These are phyloP conservation scores for Aspergillus pseudoviridinutans DNA, from an alignment of 2,329 filamentous ascomycete species.

Conservation along the genomic window DNA sequence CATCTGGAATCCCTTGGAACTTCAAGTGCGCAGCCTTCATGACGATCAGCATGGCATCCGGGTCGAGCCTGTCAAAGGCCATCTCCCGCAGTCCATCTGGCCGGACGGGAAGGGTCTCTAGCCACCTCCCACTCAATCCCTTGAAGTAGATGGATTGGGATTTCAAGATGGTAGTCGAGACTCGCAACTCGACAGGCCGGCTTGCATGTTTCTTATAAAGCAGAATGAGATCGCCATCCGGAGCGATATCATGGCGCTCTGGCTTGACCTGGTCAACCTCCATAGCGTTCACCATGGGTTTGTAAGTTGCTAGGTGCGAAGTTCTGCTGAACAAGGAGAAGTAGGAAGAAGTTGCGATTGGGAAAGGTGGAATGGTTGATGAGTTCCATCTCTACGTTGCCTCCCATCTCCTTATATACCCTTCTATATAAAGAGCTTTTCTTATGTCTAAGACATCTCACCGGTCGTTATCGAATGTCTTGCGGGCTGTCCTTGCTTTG, in stretches of 20 bases:
- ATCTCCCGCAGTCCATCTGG: too few relatives aligned
- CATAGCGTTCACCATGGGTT: neutral
- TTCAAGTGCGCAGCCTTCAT: too few relatives aligned
- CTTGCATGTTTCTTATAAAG: neutral
- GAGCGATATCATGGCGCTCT: neutral
- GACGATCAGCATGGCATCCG: too few relatives aligned
- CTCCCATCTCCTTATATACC: neutral
- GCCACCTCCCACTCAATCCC: too few relatives aligned
- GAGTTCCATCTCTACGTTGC: neutral
- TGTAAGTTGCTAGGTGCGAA: neutral
- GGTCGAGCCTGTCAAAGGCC: too few relatives aligned
- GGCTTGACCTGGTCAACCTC: neutral
- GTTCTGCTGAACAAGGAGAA: neutral
- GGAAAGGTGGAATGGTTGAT: neutral
- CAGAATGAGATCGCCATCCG: neutral
- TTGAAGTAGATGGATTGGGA: too few relatives aligned
- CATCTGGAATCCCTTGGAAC: too few relatives aligned
- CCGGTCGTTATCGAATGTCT: too few relatives aligned
- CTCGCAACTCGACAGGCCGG: neutral
- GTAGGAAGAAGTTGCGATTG: neutral
- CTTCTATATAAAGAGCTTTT: neutral
- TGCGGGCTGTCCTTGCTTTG: too few relatives aligned
- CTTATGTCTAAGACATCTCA: too few relatives aligned
- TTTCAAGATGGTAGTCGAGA: neutral
- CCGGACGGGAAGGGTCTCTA: too few relatives aligned